A percentile compares a stretch with the other conserved stretches of the same genome.
Evolutionary conservation across 257 asterid species (phyloP).

Genomic region (Nicotiana sylvestris): DNA sequence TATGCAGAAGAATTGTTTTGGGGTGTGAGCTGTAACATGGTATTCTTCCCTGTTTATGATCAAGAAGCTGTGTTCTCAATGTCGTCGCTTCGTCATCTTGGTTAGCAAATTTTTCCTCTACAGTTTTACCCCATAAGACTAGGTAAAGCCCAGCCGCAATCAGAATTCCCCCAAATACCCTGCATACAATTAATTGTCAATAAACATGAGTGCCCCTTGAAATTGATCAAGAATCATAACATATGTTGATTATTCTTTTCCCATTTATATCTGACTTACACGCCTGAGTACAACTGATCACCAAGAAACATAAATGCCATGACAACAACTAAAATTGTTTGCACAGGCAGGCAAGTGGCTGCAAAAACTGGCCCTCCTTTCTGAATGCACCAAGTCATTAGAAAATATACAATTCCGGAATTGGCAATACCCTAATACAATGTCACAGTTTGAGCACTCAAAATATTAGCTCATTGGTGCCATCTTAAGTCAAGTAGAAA

Average conservation of each 20-base stretch:
- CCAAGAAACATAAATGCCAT: constrained; percentile 71
- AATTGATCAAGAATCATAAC: neutral
- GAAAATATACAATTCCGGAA: constrained; percentile 44
- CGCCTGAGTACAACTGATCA: constrained; percentile 67
- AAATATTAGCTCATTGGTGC: neutral
- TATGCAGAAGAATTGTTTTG: constrained; percentile 19
- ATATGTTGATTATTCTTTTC: neutral
- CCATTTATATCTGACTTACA: neutral
- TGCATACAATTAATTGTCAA: neutral
- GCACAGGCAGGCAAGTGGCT: constrained; percentile 82
- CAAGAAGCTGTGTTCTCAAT: constrained; percentile 44
- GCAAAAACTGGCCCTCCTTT: constrained; percentile 62
- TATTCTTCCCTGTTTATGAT: constrained; percentile 23
- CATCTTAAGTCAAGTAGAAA: neutral
- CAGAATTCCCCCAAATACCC: constrained; percentile 53
- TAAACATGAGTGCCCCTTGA: neutral
- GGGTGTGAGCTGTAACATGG: constrained; percentile 36
- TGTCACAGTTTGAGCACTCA: constrained; percentile 14
- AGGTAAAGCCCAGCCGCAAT: constrained; percentile 60
- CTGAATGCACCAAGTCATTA: too few relatives aligned
- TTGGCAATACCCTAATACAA: constrained; percentile 58
- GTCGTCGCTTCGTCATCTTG: constrained; percentile 35
- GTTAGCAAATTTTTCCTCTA: constrained; percentile 43
- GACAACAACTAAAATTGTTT: constrained; percentile 68
- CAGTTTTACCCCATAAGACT: constrained; percentile 75